Base-by-base conservation (phyloP, 2,329 filamentous ascomycete species). In the Pyricularia sp. region DNA sequence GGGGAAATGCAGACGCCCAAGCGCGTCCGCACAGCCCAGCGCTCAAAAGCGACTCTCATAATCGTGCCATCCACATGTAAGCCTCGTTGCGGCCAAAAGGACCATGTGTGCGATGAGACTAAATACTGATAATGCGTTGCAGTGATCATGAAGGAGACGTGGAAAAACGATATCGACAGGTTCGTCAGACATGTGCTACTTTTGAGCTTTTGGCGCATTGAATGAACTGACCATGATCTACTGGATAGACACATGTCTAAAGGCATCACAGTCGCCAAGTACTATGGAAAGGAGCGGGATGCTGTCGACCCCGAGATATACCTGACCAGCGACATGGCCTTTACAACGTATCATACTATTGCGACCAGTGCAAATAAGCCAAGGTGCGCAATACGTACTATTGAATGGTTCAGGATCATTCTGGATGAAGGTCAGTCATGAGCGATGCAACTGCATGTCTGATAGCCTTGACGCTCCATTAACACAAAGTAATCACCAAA, bases 301-400 rank as follows among this genome's bases (percentile, higher is more conserved):
- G 4, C 17, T 6, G 36, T 50, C 3, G 36, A 50, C 14, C 36
- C 36, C 36, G 36, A 50, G 36, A 33, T 26, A 23, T 65, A 25
- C 26, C 9, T 9, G 59, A 26, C 74, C 75, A 1, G 80, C 83
- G 68, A 75, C 10, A 33, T 84, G 9, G 78, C 84, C 28, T 70
- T 84, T 2, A 83, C 83, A 2, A 85, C 82, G 0, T 85, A 84
- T 70, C 78, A 80, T 42, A 85, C 82, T 0, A 73, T 84, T 0
- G 73, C 78, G 5, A 72, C 77, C 1, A 82, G 84, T 42, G 73
- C 71, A 50, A 66, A 67, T 0, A 71, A 69, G 3, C 72, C 72
- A 33, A 73, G 66, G 30, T 73, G 73, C 42, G 66, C 72, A 0
- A 71, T 83, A 3, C 74, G 79, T 66, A 74, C 75, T 11, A 73